Conservation (phyloP, 2,329 filamentous ascomycete genomes). For the Xylariaceae sp. region DNA sequence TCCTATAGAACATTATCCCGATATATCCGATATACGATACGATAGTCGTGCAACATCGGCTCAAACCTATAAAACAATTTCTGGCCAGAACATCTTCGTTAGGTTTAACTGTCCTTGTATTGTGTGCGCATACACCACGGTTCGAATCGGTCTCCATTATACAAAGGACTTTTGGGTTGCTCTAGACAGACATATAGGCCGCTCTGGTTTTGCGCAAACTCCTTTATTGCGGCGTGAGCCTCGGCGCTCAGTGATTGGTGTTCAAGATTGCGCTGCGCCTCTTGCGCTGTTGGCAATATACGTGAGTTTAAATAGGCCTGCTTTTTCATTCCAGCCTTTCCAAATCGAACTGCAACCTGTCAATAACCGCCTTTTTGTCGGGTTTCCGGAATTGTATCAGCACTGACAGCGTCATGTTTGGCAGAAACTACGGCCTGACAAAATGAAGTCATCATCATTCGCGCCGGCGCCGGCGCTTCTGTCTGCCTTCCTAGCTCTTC, state of each 20-base stretch:
- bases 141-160: neutral
- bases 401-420: conserved; percentile 7
- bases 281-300: conserved; percentile 5
- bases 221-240: conserved; percentile 25
- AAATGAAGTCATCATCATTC: conserved; percentile 54
- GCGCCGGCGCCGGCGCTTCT: conserved; percentile 57
- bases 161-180: neutral
- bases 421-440: conserved; percentile 18
- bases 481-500: conserved; percentile 56
- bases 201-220: conserved; percentile 2
- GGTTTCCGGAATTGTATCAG: neutral
- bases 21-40: neutral
- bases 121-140: neutral
- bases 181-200: neutral
- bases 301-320: conserved; percentile 8
- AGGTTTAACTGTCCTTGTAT: neutral
- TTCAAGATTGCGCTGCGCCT: conserved; percentile 26
- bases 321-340: neutral
- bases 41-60: conserved; percentile 19
- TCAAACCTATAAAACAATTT: conserved; percentile 12
- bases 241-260: conserved; percentile 34
- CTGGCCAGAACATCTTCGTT: neutral
- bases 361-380: neutral
- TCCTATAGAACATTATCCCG: neutral
- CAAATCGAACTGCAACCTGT: neutral